Base-by-base conservation (phyloP, 1,284 basidiomycete species). In the Uromyces viciae-fabae region DNA sequence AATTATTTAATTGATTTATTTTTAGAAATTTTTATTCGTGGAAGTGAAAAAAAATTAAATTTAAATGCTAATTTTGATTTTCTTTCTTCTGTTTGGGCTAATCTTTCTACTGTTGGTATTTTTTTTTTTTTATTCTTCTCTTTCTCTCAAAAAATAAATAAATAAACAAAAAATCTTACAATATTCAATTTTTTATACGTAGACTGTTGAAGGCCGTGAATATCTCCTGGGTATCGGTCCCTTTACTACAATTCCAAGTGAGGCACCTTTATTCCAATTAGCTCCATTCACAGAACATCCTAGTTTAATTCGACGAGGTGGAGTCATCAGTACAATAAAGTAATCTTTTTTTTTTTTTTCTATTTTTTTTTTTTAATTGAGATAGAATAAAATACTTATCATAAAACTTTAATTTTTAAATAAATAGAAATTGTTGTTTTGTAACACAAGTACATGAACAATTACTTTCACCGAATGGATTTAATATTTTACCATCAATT, bases 11-110 rank as follows among this genome's bases (percentile, higher is more conserved):
- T 82, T 33, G 80, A 75, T 42, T 58, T 78, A 15, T 54, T 83
- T 3, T 86, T 96, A 1, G 93, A 96, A 83, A 93, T 94, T 0
- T 97, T 97, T 83, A 90, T 91, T 28, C 90, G 93, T 84, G 92
- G 91, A 28, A 90, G 85, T 84, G 87, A 83, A 86, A 83, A 85
- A 42, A 78, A 82, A 25, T 82, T 82, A 72, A 86, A 86, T 80
- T 83, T 84, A 73, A 85, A 86, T 81, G 85, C 84, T 4, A 84
- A 81, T 88, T 95, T 43, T 76, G 92, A 97, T 86, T 98, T 97
- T 86, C 88, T 97, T 22, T 91, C 94, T 0, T 94, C 91, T 81
- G 94, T 96, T 3, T 95, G 97, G 85, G 94, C 94, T 19, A 97
- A 98, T 85, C 86, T 96, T 74, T 92, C 90, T 60, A 90, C 90